phyloP scores from a whole-genome alignment of 2,329 filamentous ascomycete genomes.

The Sclerotinia sclerotiorum region DNA sequence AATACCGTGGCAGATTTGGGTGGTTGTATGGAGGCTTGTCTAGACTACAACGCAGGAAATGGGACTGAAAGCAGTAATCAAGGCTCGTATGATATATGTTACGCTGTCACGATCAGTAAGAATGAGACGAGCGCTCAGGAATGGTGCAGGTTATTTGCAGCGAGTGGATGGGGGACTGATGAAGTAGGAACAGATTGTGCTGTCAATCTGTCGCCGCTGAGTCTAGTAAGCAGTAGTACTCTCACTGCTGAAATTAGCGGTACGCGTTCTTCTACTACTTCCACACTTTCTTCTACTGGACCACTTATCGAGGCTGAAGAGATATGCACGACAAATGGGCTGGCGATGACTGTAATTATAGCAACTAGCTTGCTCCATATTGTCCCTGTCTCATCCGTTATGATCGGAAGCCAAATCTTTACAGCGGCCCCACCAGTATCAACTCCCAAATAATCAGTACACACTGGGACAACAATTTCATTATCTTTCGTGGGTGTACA shows the following conservation, averaged over 20 bases:
- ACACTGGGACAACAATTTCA: not conserved
- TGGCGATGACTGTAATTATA: not conserved
- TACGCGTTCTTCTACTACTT: not conserved
- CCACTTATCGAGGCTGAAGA: not conserved
- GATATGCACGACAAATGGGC: not conserved
- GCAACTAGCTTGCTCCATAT: not conserved
- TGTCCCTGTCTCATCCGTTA: not conserved
- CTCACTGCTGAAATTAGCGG: too few species aligned
- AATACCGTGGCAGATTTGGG: not conserved
- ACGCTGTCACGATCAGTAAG: not conserved
- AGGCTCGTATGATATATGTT: not conserved
- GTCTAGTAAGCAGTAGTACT: not conserved
- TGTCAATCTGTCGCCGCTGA: not conserved
- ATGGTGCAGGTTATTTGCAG: not conserved
- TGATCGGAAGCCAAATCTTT: not conserved
- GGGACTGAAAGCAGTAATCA: too few species aligned
- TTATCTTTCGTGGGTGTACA: not conserved
- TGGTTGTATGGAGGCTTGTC: not conserved
- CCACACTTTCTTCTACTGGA: too few species aligned
- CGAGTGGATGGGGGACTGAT: not conserved
- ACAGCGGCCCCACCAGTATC: not conserved
- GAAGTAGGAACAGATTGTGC: not conserved
- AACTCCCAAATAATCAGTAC: not conserved
- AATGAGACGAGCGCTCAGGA: not conserved
- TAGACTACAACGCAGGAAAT: not conserved